Base-by-base conservation (phyloP, 2,329 filamentous ascomycete species). In the Chaetomium globosum region DNA sequence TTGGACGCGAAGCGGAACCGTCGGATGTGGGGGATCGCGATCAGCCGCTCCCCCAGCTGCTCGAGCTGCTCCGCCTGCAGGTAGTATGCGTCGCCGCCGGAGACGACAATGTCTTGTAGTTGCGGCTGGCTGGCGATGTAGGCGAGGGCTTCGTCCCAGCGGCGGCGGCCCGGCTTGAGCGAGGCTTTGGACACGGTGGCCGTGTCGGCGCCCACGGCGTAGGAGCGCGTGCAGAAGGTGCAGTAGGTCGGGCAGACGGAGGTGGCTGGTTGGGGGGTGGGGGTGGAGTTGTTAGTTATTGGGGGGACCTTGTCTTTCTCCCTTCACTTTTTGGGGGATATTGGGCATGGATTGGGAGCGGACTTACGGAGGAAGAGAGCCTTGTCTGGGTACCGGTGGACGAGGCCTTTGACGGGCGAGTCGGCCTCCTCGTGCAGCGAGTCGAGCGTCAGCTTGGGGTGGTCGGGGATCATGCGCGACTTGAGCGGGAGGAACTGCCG, bases 331-430 rank as follows among this genome's bases (percentile, higher is more conserved):
- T 16, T 5, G 4, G 4, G 16, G 19, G 9, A 21, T 31, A 28
- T 2, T n/a, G 30, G n/a, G 26, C 1, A 26, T 21, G 43, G 4
- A 4, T 8, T 16, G 43, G 6, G 28, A 5, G 21, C 21, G 55
- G 8, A 69, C 80, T 73, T 75, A 87, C 85, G 81, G 33, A 89
- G 75, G 62, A 89, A 87, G 6, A 89, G 74, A 2, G 83, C 86
- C 73, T 86, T 87, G 65, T 88, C 85, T 0, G 82, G 82, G 72
- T 89, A 89, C n/a, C 86, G 80, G 72, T 88, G 86, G 2, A 89
- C 84, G 2, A 89, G 74, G 0, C 84, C 85, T 19, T 79, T 76
- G 2, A 87, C 83, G 0, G 84, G 83, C 7, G 81, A 83, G 69
- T 88, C 85, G 3, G 76, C 75, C 31, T 77, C 76, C 76, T 89